Conservation (phyloP, 768 basidiomycete species). For the Tulasnella sp. region DNA sequence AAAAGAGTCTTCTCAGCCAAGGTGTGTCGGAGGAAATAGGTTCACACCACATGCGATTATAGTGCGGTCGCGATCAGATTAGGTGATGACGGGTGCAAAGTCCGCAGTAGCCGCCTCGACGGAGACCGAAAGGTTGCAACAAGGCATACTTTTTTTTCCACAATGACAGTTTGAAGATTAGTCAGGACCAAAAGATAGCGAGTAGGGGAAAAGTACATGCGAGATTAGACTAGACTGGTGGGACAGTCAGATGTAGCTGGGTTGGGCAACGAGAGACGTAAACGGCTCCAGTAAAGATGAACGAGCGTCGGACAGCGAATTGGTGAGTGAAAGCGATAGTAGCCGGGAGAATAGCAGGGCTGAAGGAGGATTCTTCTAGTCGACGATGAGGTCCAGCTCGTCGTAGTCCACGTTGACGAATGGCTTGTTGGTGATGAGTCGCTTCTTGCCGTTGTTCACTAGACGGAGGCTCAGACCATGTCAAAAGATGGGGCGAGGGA, state of each 20-base stretch:
- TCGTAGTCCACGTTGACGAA: constrained; percentile 21
- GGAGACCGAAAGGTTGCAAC: background rate
- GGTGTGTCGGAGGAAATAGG: background rate
- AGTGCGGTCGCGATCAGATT: background rate
- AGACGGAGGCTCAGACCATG: background rate
- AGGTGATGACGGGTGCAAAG: background rate
- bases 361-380: background rate
- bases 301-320: background rate
- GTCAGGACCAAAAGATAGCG: background rate
- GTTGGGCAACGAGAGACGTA: background rate
- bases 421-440: constrained; percentile 7
- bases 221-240: background rate
- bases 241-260: background rate
- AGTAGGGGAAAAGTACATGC: background rate
- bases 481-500: background rate
- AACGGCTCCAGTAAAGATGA: background rate
- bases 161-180: background rate
- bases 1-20: background rate
- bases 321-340: background rate
- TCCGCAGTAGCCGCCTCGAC: background rate
- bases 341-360: no score
- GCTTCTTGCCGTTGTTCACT: constrained; percentile 10
- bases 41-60: background rate
- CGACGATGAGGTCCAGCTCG: constrained; percentile 22
- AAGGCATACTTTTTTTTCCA: background rate